Conservation (phyloP, 495 filamentous ascomycete genomes). For the Cercophora sp. region DNA sequence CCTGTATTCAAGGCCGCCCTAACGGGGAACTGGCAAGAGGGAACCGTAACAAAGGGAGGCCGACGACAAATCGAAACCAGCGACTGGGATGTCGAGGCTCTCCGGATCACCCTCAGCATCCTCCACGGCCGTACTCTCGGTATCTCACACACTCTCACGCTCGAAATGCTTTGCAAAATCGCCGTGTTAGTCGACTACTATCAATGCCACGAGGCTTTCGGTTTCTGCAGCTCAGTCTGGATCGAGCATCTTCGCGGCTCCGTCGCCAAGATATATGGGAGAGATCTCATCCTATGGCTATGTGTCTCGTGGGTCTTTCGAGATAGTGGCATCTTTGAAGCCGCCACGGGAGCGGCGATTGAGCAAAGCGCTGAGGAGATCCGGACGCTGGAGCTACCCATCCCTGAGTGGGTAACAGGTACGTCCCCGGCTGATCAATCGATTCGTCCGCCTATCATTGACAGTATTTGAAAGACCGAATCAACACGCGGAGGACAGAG, state of each 20-base stretch:
- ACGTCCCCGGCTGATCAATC: not conserved
- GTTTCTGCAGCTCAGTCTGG: conserved; percentile 37
- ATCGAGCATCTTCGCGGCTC: conserved; percentile 21
- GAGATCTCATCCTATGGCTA: conserved; percentile 26
- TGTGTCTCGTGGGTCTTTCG: conserved; percentile 10
- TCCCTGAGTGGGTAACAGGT: conserved; percentile 5
- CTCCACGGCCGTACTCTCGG: not conserved
- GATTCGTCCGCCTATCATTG: not conserved
- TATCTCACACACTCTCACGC: conserved; percentile 15
- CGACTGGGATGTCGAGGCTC: not conserved
- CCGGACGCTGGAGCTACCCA: conserved; percentile 13
- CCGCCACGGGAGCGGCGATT: conserved; percentile 7
- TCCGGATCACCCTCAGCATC: not conserved
- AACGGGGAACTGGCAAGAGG: not conserved
- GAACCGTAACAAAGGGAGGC: not conserved
- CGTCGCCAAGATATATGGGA: conserved; percentile 6
- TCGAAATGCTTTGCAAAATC: conserved; percentile 44
- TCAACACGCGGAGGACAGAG: conserved; percentile 5
- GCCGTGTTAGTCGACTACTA: conserved; percentile 49
- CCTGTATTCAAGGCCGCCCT: not conserved
- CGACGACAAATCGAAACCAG: not conserved
- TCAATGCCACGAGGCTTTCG: conserved; percentile 33
- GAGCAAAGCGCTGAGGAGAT: conserved; percentile 5
- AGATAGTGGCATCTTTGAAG: not conserved
- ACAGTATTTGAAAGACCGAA: not conserved